Percentiles rank a stretch among this genome's conserved stretches.
These are phyloP conservation scores for Glebionis coronaria DNA, from an alignment of 129 eudicot genomes.

Conservation along the genomic window DNA sequence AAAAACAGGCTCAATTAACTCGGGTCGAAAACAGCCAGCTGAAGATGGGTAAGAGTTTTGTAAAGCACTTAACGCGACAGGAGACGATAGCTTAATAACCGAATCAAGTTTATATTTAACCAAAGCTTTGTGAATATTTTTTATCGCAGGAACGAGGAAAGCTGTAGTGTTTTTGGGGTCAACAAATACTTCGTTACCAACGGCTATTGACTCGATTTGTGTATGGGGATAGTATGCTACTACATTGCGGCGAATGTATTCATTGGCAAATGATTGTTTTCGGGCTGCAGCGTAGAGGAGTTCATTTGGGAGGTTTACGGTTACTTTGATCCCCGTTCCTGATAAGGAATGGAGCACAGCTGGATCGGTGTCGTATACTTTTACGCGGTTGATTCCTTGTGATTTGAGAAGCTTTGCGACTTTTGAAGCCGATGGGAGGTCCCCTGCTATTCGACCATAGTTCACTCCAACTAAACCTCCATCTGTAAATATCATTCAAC, in stretches of 20 bases:
- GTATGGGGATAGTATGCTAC: conserved; percentile 69
- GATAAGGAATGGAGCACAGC: conserved; percentile 73
- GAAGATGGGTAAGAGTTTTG: conserved; percentile 78
- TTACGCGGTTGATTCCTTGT: conserved; percentile 60
- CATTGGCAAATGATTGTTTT: conserved; percentile 59
- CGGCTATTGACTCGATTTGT: conserved; percentile 72
- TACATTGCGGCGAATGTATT: conserved; percentile 62
- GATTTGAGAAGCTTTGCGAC: conserved; percentile 69
- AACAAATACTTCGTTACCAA: conserved; percentile 90
- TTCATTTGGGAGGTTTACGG: conserved; percentile 84
- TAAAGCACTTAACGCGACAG: conserved; percentile 69
- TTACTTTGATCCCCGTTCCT: conserved; percentile 57
- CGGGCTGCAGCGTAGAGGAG: conserved; percentile 64
- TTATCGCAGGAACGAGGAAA: conserved; percentile 68
- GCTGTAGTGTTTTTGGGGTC: conserved; percentile 70
- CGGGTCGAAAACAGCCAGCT: conserved; percentile 73
- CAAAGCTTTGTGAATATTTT: conserved; percentile 61
- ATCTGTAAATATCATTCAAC: conserved; percentile 33
- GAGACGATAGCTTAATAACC: conserved; percentile 65
- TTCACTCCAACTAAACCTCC: conserved; percentile 80
- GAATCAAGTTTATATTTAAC: conserved; percentile 44
- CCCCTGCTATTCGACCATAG: conserved; percentile 72
- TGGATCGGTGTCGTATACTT: conserved; percentile 85
- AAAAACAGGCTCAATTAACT: conserved; percentile 55
- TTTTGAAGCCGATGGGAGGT: conserved; percentile 70